Evolutionary conservation across 2,329 filamentous ascomycete species (phyloP).

Genomic region (Microdochium paspali): DNA sequence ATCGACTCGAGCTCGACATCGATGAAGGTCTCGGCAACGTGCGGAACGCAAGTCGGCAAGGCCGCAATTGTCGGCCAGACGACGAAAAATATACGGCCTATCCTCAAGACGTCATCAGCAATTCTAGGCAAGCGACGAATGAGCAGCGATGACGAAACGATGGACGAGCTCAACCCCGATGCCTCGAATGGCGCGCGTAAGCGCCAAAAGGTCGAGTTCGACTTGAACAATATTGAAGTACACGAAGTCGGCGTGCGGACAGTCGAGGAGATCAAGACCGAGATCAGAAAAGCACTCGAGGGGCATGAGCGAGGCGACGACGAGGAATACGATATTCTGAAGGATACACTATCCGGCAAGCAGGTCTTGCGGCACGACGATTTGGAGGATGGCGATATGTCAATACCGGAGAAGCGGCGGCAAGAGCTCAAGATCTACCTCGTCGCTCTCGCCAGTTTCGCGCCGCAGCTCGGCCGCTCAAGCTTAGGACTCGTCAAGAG

Average conservation of each 20-base stretch:
- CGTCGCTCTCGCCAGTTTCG: constrained; percentile 51
- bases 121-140: constrained; percentile 32
- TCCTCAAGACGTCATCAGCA: constrained; percentile 36
- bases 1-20: constrained; percentile 33
- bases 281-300: constrained; percentile 46
- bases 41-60: constrained; percentile 12
- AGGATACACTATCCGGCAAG: constrained; percentile 46
- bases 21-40: constrained; percentile 14
- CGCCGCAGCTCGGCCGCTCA: constrained; percentile 48
- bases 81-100: constrained; percentile 11
- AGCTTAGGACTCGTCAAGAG: constrained; percentile 50
- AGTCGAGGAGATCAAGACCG: constrained; percentile 44
- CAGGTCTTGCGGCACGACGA: constrained; percentile 32
- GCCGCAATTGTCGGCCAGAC: constrained; percentile 6
- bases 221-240: constrained; percentile 46
- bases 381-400: constrained; percentile 33
- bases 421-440: constrained; percentile 52
- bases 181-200: constrained; percentile 37
- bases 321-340: constrained; percentile 51
- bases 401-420: constrained; percentile 17
- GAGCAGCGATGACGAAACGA: constrained; percentile 30
- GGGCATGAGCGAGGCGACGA: constrained; percentile 47
- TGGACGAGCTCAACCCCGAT: constrained; percentile 21
- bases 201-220: constrained; percentile 48
- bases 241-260: constrained; percentile 43